Evolutionary conservation across 805 yeast species (phyloP).

Genomic region (Lipomyces chichibuensis): DNA sequence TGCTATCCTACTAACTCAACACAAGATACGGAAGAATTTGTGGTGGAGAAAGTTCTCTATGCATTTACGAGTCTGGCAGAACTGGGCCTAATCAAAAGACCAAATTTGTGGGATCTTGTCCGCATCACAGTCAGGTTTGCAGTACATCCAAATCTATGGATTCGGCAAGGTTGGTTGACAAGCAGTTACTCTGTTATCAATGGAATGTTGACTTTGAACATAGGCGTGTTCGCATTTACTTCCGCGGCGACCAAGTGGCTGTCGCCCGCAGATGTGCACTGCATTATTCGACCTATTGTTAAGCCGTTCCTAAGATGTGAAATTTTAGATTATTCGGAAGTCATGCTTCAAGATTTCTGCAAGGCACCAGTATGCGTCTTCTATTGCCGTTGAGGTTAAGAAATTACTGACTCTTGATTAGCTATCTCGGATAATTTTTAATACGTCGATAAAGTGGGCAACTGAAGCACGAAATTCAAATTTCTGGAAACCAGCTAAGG

Average conservation of each 20-base stretch:
- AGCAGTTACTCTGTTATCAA: background rate
- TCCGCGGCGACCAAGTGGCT: constrained; percentile 64
- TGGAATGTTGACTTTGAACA: background rate
- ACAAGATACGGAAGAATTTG: constrained; percentile 71
- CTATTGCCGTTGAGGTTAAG: no score
- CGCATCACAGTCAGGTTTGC: constrained; percentile 58
- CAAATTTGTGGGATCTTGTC: constrained; percentile 59
- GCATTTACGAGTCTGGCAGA: constrained; percentile 59
- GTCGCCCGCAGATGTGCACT: constrained; percentile 76
- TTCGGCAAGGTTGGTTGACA: constrained; percentile 54
- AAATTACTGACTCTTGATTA: background rate
- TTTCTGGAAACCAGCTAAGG: constrained; percentile 67
- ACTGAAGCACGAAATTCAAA: constrained; percentile 62
- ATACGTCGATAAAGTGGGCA: constrained; percentile 71
- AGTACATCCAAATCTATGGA: constrained; percentile 86
- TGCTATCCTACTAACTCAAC: background rate
- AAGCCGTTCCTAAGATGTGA: constrained; percentile 79
- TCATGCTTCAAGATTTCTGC: constrained; percentile 65
- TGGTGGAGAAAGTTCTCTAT: constrained; percentile 68
- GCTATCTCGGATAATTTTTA: constrained; percentile 65
- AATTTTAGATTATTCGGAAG: constrained; percentile 66
- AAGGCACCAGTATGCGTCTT: constrained; percentile 53
- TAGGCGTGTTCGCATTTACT: constrained; percentile 59
- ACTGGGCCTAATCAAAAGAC: constrained; percentile 58
- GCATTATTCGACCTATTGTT: constrained; percentile 79